phyloP scores from a whole-genome alignment of 2,329 filamentous ascomycete genomes.

The Cladosporium sp. region DNA sequence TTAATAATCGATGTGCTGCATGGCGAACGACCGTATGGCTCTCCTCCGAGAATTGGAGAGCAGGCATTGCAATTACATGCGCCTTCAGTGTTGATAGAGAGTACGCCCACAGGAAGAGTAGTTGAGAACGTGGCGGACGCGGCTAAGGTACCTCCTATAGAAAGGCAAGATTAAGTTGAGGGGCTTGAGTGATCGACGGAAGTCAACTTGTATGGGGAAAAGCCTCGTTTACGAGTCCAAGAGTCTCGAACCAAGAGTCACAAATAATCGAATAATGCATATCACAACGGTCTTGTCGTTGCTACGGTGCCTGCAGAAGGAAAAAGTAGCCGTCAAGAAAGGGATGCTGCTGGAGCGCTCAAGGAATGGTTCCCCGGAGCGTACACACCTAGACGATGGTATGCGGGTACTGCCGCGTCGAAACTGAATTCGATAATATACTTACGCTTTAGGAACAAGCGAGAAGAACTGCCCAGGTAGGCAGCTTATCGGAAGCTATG shows the following conservation, averaged over 20 bases:
- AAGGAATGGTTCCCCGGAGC: background rate
- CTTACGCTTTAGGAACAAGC: background rate
- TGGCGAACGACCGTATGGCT: background rate
- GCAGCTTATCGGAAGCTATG: too few relatives aligned
- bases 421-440: background rate
- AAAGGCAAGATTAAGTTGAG: conserved; percentile 9
- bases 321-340: background rate
- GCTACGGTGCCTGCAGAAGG: conserved; percentile 4
- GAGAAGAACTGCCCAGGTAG: too few relatives aligned
- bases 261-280: background rate
- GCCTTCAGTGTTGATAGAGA: background rate
- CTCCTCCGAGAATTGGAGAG: background rate
- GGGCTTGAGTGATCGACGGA: conserved; percentile 11
- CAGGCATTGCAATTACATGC: conserved; percentile 3
- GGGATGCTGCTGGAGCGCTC: background rate
- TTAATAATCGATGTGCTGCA: background rate
- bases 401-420: conserved; percentile 9
- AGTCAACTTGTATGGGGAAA: conserved; percentile 1
- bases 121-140: background rate
- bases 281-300: background rate
- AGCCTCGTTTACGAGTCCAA: background rate
- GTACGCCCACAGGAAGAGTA: background rate
- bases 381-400: background rate
- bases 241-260: background rate
- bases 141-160: conserved; percentile 9